phyloP scores from a whole-genome alignment of 2,329 filamentous ascomycete species.

The Dryadomyces quercivorus region DNA sequence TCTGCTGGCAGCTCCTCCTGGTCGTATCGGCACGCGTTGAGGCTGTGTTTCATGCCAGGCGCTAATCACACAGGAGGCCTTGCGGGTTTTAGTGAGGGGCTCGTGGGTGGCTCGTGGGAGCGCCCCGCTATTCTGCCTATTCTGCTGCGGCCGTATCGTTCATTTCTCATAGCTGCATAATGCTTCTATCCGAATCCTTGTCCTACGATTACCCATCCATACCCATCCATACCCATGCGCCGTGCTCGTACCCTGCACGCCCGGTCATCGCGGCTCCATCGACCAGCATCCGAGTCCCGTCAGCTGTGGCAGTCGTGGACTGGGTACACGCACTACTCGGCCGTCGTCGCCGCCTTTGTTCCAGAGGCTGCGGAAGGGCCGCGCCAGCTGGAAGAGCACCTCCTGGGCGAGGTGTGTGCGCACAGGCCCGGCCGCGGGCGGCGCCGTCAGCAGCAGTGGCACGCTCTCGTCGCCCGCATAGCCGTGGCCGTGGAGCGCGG shows the following conservation, averaged over 20 bases:
- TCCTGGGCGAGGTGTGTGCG: constrained; percentile 3
- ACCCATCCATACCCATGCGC: no score
- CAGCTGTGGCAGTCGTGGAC: not conserved
- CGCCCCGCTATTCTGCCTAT: not conserved
- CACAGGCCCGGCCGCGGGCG: not conserved
- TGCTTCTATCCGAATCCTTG: not conserved
- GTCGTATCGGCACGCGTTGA: no score
- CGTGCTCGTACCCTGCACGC: no score
- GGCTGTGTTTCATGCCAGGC: not conserved
- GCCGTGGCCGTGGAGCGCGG: not conserved
- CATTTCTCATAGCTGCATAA: not conserved
- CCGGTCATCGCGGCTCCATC: not conserved
- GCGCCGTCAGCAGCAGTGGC: constrained; percentile 6
- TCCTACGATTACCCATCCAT: no score
- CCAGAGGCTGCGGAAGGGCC: constrained; percentile 7
- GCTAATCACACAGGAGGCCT: not conserved
- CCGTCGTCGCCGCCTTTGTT: not conserved
- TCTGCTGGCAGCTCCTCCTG: no score
- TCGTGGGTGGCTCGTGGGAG: not conserved
- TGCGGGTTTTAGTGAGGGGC: not conserved
- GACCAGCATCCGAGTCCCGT: not conserved
- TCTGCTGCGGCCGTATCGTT: not conserved
- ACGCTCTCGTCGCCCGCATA: constrained; percentile 1
- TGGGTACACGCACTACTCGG: not conserved
- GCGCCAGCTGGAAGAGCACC: constrained; percentile 9